Conservation (phyloP, 495 filamentous ascomycete genomes). For the Aspergillus funiculosus region DNA sequence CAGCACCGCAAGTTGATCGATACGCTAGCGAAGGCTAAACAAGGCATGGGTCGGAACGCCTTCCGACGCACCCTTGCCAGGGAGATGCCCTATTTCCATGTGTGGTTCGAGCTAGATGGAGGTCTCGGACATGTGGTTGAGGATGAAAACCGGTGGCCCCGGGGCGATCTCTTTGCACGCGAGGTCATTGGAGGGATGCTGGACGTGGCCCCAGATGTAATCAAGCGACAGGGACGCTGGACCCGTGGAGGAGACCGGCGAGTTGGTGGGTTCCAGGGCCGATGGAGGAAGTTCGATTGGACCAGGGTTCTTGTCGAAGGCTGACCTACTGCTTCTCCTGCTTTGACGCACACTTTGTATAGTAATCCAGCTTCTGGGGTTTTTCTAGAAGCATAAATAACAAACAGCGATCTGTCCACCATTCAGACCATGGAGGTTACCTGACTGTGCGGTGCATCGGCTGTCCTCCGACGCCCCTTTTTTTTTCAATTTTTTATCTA, state of each 20-base stretch:
- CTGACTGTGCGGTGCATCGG: slow-evolving; percentile 6
- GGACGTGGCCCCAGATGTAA: slow-evolving; percentile 72
- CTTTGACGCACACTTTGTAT: background rate
- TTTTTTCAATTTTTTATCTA: too few relatives aligned
- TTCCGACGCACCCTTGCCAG: slow-evolving; percentile 81
- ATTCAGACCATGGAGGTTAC: too few relatives aligned
- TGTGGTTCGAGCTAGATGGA: slow-evolving; percentile 90
- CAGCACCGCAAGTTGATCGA: slow-evolving; percentile 94
- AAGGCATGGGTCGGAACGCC: slow-evolving; percentile 69
- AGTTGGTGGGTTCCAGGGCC: slow-evolving; percentile 71
- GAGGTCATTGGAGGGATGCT: slow-evolving; percentile 94
- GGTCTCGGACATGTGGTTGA: slow-evolving; percentile 92
- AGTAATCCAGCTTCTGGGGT: background rate
- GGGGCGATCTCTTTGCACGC: slow-evolving; percentile 86
- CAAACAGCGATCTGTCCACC: too few relatives aligned
- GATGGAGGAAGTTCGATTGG: slow-evolving; percentile 96
- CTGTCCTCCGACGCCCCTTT: slow-evolving; percentile 6
- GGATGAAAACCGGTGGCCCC: slow-evolving; percentile 80
- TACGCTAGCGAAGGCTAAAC: slow-evolving; percentile 63
- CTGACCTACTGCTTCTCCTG: slow-evolving; percentile 11
- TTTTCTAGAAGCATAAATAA: too few relatives aligned
- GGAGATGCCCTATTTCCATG: slow-evolving; percentile 99
- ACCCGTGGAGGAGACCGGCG: slow-evolving; percentile 62
- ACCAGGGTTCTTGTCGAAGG: slow-evolving; percentile 68
- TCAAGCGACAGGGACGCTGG: slow-evolving; percentile 92